These are phyloP conservation scores for Nakazawaea ishiwadae DNA, from an alignment of 805 yeast genomes.

Conservation along the genomic window DNA sequence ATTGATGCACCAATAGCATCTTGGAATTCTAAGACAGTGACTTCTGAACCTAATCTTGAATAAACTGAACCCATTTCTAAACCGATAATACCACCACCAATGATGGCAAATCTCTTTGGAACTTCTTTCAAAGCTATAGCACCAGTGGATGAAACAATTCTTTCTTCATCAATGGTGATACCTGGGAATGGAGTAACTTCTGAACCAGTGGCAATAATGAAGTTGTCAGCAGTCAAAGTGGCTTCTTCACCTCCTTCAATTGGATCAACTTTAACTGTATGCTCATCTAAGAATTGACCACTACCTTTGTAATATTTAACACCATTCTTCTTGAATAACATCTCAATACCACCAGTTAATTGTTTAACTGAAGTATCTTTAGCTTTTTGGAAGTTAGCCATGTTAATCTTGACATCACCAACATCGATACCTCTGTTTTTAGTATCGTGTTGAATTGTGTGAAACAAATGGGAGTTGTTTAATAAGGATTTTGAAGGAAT, in stretches of 20 bases:
- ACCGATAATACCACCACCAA: conserved; percentile 99
- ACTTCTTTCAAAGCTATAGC: conserved; percentile 78
- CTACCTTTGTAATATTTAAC: conserved; percentile 92
- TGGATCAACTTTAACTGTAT: conserved; percentile 74
- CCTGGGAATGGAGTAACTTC: conserved; percentile 99
- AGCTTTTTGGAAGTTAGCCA: conserved; percentile 80
- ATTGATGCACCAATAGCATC: conserved; percentile 94
- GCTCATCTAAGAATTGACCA: conserved; percentile 83
- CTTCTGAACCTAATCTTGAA: conserved; percentile 92
- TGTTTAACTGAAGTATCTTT: conserved; percentile 88
- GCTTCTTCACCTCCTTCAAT: conserved; percentile 79
- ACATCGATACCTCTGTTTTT: conserved; percentile 87
- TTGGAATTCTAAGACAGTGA: conserved; percentile 89
- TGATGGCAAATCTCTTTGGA: conserved; percentile 87
- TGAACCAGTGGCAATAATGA: conserved; percentile 97
- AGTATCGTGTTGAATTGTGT: conserved; percentile 82
- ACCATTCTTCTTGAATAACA: conserved; percentile 92
- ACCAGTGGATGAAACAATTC: conserved; percentile 96
- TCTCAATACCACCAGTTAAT: conserved; percentile 90
- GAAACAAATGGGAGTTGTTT: conserved; percentile 92
- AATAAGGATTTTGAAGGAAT: conserved; percentile 95
- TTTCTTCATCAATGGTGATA: conserved; percentile 90
- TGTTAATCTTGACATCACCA: conserved; percentile 68
- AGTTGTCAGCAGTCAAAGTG: conserved; percentile 72
- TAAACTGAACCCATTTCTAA: conserved; percentile 99